Evolutionary conservation across 176 grass and related monocot genomes (phyloP).

Genomic region (Eragrostis nindensis): DNA sequence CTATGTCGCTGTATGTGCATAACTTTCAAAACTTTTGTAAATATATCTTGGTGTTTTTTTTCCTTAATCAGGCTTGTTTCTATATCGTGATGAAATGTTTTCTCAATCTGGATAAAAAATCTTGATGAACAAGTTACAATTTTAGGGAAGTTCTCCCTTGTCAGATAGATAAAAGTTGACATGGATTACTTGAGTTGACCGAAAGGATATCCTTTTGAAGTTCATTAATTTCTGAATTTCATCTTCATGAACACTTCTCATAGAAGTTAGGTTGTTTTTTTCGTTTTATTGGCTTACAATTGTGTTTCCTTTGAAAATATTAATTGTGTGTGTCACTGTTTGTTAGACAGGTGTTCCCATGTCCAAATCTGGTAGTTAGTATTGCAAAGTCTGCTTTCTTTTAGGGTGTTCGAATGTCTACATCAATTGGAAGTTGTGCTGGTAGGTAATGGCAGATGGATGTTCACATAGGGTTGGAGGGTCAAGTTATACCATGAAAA

Average conservation of each 20-base stretch:
- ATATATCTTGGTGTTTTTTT: neutral
- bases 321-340: neutral
- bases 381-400: constrained; percentile 38
- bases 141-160: neutral
- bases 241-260: neutral
- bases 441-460: constrained; percentile 31
- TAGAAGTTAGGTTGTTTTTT: neutral
- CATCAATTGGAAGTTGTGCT: constrained; percentile 32
- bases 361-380: constrained; percentile 43
- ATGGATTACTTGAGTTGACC: constrained; percentile 11
- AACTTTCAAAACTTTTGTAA: neutral
- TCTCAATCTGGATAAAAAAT: neutral
- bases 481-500: constrained; percentile 13
- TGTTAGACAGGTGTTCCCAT: constrained; percentile 37
- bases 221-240: neutral
- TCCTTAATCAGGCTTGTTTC: constrained; percentile 4
- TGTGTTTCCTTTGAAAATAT: constrained; percentile 1
- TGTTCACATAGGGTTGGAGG: constrained; percentile 4
- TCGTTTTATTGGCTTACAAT: neutral
- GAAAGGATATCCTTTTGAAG: constrained; percentile 1
- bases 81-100: neutral
- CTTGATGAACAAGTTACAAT: neutral
- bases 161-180: constrained; percentile 2
- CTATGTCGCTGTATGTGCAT: neutral
- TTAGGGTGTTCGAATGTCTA: constrained; percentile 47